Percentiles rank a stretch among this genome's conserved stretches.
Conservation (phyloP, 176 grass and related monocot genomes). For the Microstegium vimineum region DNA sequence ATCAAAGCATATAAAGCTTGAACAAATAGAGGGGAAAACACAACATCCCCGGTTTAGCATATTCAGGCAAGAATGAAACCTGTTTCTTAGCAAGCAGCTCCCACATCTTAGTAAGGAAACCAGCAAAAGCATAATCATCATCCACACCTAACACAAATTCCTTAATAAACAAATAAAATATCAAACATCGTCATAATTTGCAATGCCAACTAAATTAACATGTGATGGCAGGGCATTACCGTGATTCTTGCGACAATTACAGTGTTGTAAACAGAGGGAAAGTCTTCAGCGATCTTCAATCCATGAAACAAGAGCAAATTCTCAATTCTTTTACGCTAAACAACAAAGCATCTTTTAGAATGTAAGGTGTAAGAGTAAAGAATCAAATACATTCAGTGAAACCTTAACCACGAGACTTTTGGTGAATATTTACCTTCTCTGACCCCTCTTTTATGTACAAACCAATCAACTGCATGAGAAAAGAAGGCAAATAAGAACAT, state of each 20-base stretch:
- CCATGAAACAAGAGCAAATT: no score
- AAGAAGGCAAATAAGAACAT: no score
- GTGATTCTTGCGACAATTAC: neutral
- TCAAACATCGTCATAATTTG: neutral
- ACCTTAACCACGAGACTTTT: no score
- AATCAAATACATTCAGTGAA: no score
- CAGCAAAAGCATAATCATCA: neutral
- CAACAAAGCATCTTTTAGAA: no score
- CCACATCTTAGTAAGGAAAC: constrained; percentile 19
- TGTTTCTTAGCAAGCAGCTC: neutral
- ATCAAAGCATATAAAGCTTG: neutral
- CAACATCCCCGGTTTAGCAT: neutral
- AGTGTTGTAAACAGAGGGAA: no score
- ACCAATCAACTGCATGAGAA: no score
- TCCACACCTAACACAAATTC: neutral
- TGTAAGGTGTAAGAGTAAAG: no score
- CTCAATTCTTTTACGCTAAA: no score
- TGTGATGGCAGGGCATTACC: neutral
- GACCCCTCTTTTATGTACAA: no score
- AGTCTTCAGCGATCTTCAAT: no score
- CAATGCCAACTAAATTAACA: neutral
- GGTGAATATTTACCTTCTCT: no score
- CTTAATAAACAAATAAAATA: neutral
- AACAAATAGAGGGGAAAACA: neutral
- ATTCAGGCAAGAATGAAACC: neutral